phyloP scores from a whole-genome alignment of 2,329 filamentous ascomycete species.

The Ophiostoma quercus region DNA sequence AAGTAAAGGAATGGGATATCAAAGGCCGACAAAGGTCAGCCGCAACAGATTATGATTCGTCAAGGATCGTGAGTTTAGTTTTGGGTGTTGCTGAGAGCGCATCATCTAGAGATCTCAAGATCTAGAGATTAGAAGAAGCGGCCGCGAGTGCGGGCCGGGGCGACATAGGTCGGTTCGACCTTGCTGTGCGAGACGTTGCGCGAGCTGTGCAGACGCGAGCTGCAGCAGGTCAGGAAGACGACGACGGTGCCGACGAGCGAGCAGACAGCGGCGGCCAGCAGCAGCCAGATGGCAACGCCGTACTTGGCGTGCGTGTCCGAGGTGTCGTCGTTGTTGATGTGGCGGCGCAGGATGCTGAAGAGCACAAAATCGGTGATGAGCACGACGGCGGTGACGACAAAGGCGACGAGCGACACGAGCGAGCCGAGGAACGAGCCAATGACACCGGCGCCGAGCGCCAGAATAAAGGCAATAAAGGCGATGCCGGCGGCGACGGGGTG shows the following conservation, averaged over 20 bases:
- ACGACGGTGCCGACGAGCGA: constrained; percentile 51
- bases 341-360: constrained; percentile 52
- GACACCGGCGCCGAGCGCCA: constrained; percentile 48
- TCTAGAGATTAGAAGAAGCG: constrained; percentile 25
- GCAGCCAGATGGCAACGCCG: constrained; percentile 54
- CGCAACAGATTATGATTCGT: neutral
- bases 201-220: constrained; percentile 40
- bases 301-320: constrained; percentile 39
- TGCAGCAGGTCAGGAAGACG: constrained; percentile 59
- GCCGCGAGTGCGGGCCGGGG: constrained; percentile 22
- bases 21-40: neutral
- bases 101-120: no score
- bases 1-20: constrained; percentile 9
- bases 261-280: constrained; percentile 51
- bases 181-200: constrained; percentile 31
- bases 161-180: constrained; percentile 31
- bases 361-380: constrained; percentile 54
- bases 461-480: constrained; percentile 54
- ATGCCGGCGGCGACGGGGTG: constrained; percentile 56
- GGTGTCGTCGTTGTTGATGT: constrained; percentile 41
- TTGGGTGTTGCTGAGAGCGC: neutral
- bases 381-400: constrained; percentile 44
- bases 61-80: neutral
- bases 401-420: constrained; percentile 46
- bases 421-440: constrained; percentile 49